Evolutionary conservation across 352 stramenopile genomes (phyloP).

Genomic region (Peronospora belbahrii): DNA sequence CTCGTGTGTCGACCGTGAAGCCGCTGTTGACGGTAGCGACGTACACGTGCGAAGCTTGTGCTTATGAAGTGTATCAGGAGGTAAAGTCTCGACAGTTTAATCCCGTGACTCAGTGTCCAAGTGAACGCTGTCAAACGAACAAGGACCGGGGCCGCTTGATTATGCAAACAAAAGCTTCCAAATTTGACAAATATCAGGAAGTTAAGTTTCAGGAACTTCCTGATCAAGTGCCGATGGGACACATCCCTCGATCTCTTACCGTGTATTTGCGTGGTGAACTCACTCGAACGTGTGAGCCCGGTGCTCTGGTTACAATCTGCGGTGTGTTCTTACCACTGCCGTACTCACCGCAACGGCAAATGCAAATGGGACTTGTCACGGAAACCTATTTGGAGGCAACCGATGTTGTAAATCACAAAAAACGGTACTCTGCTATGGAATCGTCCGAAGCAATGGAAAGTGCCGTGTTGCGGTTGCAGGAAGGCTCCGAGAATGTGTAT

Average conservation of each 20-base stretch:
- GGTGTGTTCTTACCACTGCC: slow-evolving; percentile 93
- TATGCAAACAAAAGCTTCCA: slow-evolving; percentile 95
- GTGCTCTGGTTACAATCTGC: slow-evolving; percentile 94
- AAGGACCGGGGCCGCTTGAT: slow-evolving; percentile 76
- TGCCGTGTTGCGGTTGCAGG: slow-evolving; percentile 58
- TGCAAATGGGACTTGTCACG: slow-evolving; percentile 95
- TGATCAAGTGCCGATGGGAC: slow-evolving; percentile 95
- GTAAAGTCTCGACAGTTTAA: slow-evolving; percentile 92
- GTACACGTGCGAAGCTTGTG: slow-evolving; percentile 96
- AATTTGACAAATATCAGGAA: slow-evolving; percentile 99
- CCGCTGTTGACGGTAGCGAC: slow-evolving; percentile 93
- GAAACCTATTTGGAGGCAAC: slow-evolving; percentile 97
- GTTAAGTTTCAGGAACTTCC: slow-evolving; percentile 93
- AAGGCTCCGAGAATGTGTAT: slow-evolving; percentile 80
- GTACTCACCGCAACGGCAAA: slow-evolving; percentile 89
- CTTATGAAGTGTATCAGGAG: slow-evolving; percentile 96
- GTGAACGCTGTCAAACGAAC: slow-evolving; percentile 82
- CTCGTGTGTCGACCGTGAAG: slow-evolving; percentile 97
- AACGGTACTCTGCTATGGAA: slow-evolving; percentile 91
- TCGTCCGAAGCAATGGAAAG: slow-evolving; percentile 81
- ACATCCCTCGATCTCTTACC: slow-evolving; percentile 92
- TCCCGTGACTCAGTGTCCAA: slow-evolving; percentile 88
- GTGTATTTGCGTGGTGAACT: slow-evolving; percentile 90
- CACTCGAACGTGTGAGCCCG: slow-evolving; percentile 89
- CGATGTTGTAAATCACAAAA: slow-evolving; percentile 95